Base-by-base conservation (phyloP, 352 stramenopile genomes). In the Phytopythium vexans region DNA sequence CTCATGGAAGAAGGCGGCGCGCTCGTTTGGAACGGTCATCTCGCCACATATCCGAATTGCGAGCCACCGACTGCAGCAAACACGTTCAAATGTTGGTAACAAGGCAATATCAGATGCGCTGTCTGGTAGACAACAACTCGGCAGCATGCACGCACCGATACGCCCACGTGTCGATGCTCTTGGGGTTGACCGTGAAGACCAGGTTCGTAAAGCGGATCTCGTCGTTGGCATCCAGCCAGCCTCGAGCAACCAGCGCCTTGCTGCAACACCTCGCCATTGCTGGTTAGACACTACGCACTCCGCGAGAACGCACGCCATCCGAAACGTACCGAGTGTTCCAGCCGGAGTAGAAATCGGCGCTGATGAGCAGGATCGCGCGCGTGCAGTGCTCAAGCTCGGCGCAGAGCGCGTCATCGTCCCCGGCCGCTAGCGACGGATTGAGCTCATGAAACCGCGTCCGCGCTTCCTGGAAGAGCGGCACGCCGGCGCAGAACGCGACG, bases 131-230 rank as follows among this genome's bases (percentile, higher is more conserved):
- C n/a, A n/a, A n/a, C n/a, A n/a, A n/a, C n/a, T n/a, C n/a, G 36
- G 8, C 12, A 40, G 4, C 16, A 41, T 0, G 3, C 2, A 50
- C 69, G 44, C 52, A 91, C 80, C 84, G 66, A 50, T 94, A 88
- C 3, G 83, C 81, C 83, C 83, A 94, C 41, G 81, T 94, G 57
- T 94, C 83, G 56, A 92, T 92, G 53, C 84, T 94, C 69, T 94
- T 94, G 0, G 84, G 75, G 41, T 94, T 81, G 37, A 91, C 56
- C 11, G 79, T 74, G 54, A 90, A 88, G 9, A 94, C 72, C 16
- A 94, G 58, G 52, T 86, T 75, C 36, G 66, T 84, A 50, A 94
- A 92, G 41, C 63, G 62, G 48, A 89, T 56, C 47, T 94, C 84
- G 7, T 73, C 51, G 1, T 53, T 21, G 5, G 63, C 66, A 10